Evolutionary conservation across 352 stramenopile species (phyloP).

Genomic region (Saprolegnia parasitica): DNA sequence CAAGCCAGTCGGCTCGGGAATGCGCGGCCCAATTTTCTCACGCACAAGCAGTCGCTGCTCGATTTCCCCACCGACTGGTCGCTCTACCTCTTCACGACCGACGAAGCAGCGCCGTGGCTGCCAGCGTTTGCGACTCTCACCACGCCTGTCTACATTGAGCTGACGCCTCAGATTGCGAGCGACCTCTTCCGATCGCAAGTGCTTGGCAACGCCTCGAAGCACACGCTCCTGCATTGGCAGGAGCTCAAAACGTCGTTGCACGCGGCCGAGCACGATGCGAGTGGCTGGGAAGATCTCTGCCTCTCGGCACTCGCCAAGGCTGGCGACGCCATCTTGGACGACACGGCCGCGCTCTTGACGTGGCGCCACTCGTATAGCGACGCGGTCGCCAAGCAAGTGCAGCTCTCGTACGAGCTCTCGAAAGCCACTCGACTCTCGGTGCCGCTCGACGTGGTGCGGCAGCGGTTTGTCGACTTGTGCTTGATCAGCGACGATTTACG

Average conservation of each 20-base stretch:
- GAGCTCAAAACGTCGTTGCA: constrained; percentile 17
- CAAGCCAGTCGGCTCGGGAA: neutral
- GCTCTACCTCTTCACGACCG: constrained; percentile 26
- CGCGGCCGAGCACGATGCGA: neutral
- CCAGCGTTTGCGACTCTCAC: constrained; percentile 1
- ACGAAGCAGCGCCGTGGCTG: neutral
- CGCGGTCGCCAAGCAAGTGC: constrained; percentile 3
- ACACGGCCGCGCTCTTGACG: constrained; percentile 8
- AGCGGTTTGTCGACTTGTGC: constrained; percentile 17
- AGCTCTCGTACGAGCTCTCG: constrained; percentile 1
- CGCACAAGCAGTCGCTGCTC: constrained; percentile 1
- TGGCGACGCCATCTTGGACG: constrained; percentile 18
- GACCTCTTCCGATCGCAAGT: constrained; percentile 22
- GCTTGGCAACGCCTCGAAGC: constrained; percentile 21
- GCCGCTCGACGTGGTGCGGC: constrained; percentile 9
- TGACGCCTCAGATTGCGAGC: constrained; percentile 18
- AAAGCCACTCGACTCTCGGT: neutral
- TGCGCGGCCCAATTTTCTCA: constrained; percentile 15
- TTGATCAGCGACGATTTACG: constrained; percentile 33
- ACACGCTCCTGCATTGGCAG: constrained; percentile 23
- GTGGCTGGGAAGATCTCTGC: constrained; percentile 12
- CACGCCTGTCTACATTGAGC: constrained; percentile 8
- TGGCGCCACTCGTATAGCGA: constrained; percentile 14
- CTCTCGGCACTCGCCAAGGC: constrained; percentile 3
- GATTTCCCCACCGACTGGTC: neutral